Evolutionary conservation across 2,329 filamentous ascomycete species (phyloP).

Genomic region (Ambrosiella xylebori): DNA sequence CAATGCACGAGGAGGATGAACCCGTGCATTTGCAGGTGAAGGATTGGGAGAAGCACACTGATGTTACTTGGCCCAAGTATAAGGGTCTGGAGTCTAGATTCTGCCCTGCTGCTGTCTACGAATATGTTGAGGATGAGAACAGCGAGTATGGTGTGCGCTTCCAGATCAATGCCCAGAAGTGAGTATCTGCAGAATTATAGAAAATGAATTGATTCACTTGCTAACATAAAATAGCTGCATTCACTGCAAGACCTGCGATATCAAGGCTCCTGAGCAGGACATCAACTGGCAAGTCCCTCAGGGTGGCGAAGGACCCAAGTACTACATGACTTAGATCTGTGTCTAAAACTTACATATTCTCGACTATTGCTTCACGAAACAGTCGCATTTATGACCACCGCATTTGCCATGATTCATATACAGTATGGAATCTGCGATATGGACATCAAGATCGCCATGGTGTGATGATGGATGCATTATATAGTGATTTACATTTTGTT

Average conservation of each 20-base stretch:
- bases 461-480: neutral
- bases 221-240: slow-evolving; percentile 53
- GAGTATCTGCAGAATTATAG: slow-evolving; percentile 26
- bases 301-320: slow-evolving; percentile 64
- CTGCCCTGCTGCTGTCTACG: slow-evolving; percentile 93
- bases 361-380: neutral
- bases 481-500: neutral
- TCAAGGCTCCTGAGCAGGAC: slow-evolving; percentile 91
- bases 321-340: slow-evolving; percentile 42
- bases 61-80: slow-evolving; percentile 67
- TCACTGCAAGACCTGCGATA: slow-evolving; percentile 98
- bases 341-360: neutral
- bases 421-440: no score
- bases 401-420: no score
- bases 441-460: no score
- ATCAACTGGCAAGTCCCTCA: slow-evolving; percentile 96
- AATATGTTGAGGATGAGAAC: slow-evolving; percentile 83
- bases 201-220: neutral
- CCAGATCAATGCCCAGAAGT: slow-evolving; percentile 97
- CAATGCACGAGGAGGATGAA: slow-evolving; percentile 97
- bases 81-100: slow-evolving; percentile 92
- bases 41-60: slow-evolving; percentile 84
- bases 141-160: slow-evolving; percentile 84
- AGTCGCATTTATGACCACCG: no score
- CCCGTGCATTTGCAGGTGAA: slow-evolving; percentile 88